Base-by-base conservation (phyloP, 495 filamentous ascomycete species). In the Trichoderma reesei region DNA sequence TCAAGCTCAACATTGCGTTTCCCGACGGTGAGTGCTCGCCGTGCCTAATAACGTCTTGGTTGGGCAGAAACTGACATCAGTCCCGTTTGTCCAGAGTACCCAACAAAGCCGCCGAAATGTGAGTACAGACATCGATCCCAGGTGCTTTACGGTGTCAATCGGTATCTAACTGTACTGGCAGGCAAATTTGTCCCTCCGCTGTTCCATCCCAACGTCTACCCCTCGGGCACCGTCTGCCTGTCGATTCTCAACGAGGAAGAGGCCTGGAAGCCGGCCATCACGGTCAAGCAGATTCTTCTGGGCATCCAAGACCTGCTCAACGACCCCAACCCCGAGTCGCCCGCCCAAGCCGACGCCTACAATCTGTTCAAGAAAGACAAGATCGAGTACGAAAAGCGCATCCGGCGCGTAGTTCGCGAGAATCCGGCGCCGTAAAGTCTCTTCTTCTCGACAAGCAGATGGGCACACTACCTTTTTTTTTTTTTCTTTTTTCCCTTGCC, bases 91-190 rank as follows among this genome's bases (percentile, higher is more conserved):
- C 66, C 70, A 98, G 94, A 99, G 71, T 99, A 99, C 74, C 94
- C 94, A 38, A 98, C 94, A 56, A 99, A 99, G 73, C 94, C 94
- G 36, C 94, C 94, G 0, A 99, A 99, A 76, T 99, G 94, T 96
- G 84, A 65, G 85, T 26, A 79, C 16, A 39, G 1, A 13, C 26
- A 41, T 7, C 13, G 10, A 11, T 11, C 38, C 38, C 38, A 6
- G 18, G 10, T 5, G 3, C 20, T 20, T 31, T 3, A 3, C 5
- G 18, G 2, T 14, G 3, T 11, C 20, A 54, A 31, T 11, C 26
- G 26, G 11, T 34, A 33, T 56, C 20, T 56, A n/a, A 56, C 14
- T 0, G 13, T 20, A 72, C 66, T 48, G 67, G 51, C 68, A 98
- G 93, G 93, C 86, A 96, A 96, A 85, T 99, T 99, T 70, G 82